Base-by-base conservation (phyloP, 1,284 basidiomycete genomes). In the Leucoagaricus sp. region DNA sequence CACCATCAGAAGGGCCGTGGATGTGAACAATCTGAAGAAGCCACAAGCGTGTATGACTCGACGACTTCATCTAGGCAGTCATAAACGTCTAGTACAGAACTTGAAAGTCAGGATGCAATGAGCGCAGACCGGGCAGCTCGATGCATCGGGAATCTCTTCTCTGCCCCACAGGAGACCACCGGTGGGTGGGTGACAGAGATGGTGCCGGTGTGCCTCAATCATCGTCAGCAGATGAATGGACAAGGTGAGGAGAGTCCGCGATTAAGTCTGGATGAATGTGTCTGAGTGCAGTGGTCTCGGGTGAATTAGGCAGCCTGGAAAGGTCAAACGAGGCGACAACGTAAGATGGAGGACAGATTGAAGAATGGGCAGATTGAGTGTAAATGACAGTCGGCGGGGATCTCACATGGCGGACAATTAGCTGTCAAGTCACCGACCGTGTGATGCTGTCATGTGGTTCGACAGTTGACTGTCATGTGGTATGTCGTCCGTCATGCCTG, bases 401-500 rank as follows among this genome's bases (percentile, higher is more conserved):
- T n/a, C n/a, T 44, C 15, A 49, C n/a, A n/a, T n/a, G 19, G 25
- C 25, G 3, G 34, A 31, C 52, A 52, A 12, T n/a, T 13, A n/a
- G 49, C 19, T 23, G 17, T 75, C 38, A n/a, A n/a, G n/a, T n/a
- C 53, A 85, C 88, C 89, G n/a, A n/a, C n/a, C n/a, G n/a, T n/a
- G n/a, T n/a, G n/a, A n/a, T n/a, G n/a, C n/a, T n/a, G n/a, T n/a
- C n/a, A n/a, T n/a, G n/a, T n/a, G n/a, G n/a, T n/a, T n/a, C n/a
- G n/a, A n/a, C 72, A 80, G 80, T 67, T 88, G 89, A 7, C 90
- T 89, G 23, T 72, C 66, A 28, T 82, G 77, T 0, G 89, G 91
- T 58, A 92, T n/a, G n/a, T n/a, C n/a, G n/a, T n/a, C n/a, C n/a
- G n/a, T n/a, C n/a, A n/a, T n/a, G n/a, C n/a, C n/a, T n/a, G n/a